These are phyloP conservation scores for Globisporangium nunn DNA, from an alignment of 352 stramenopile species.

Conservation along the genomic window DNA sequence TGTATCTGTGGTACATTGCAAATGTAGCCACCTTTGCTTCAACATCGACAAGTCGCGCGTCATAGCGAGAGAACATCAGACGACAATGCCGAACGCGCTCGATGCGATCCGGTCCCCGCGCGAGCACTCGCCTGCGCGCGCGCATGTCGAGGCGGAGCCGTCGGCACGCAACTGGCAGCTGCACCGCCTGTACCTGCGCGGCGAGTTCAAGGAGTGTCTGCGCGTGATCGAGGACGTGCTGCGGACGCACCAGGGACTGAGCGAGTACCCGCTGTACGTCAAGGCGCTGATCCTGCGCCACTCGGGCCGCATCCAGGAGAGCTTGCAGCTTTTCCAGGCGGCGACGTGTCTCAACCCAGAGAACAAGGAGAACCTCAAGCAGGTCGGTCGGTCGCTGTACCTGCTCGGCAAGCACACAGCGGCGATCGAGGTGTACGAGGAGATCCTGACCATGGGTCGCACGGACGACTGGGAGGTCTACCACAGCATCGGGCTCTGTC, in stretches of 20 bases:
- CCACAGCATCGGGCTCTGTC: slow-evolving; percentile 89
- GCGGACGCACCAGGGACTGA: slow-evolving; percentile 72
- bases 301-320: slow-evolving; percentile 86
- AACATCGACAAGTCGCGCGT: not conserved
- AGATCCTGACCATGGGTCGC: slow-evolving; percentile 74
- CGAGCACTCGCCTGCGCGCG: slow-evolving; percentile 23
- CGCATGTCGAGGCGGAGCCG: slow-evolving; percentile 27
- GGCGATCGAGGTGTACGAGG: slow-evolving; percentile 87
- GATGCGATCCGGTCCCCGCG: slow-evolving; percentile 54
- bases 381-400: slow-evolving; percentile 76
- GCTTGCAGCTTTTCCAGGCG: slow-evolving; percentile 88
- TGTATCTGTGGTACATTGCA: not conserved
- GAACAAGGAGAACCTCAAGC: slow-evolving; percentile 91
- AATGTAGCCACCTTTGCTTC: not conserved
- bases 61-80: not conserved
- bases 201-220: slow-evolving; percentile 87
- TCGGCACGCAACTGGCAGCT: slow-evolving; percentile 80
- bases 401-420: slow-evolving; percentile 87
- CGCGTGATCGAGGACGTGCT: slow-evolving; percentile 87
- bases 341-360: slow-evolving; percentile 88
- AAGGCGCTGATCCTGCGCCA: slow-evolving; percentile 89
- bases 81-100: slow-evolving; percentile 16
- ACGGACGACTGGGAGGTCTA: slow-evolving; percentile 92
- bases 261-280: slow-evolving; percentile 90
- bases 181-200: slow-evolving; percentile 75